Evolutionary conservation across 768 basidiomycete species (phyloP), one percentile per base, ranked within the genome.

Genomic region (Lentinula boryana): DNA sequence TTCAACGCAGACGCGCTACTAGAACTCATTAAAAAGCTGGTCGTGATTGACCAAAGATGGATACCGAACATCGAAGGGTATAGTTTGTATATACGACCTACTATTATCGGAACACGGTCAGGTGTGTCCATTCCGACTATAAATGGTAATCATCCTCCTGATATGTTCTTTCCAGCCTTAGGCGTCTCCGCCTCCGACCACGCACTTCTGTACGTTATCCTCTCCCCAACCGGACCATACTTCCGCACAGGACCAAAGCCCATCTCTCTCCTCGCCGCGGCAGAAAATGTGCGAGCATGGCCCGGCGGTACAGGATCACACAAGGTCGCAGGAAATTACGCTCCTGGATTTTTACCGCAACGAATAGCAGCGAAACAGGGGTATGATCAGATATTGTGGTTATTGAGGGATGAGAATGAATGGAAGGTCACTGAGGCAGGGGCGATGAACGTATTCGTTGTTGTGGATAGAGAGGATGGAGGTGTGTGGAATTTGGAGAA

Each of bases 1-100:
- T 96, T 96, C 72, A 76, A 92, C 68, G 80, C 84, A 4, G 78
- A 85, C 38, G 85, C 83, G 3, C 76, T 95, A 23, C 75, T 88
- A 1, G 77, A 81, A 56, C 82, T 93, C 64, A 88, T 98, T 68
- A 87, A 89, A 71, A 81, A 81, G 49, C 81, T 98, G 61, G 84
- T 91, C 51, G 59, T 70, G 46, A 63, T 89, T 46, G 95, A 97
- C 46, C 71, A 78, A 23, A 83, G 87, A 9, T 97, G 95, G 94
- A 92, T 97, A 36, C 95, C 93, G 2, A 74, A 76, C 2, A 71
- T 76, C 12, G 78, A 84, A 2, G 93, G 90, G 9, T 84, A 91
- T 71, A 91, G 88, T 60, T 77, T 98, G 41, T 98, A 96, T 76
- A 82, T 97, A 65, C 87, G 95, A 49, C 89, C 92, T 21, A 93